Evolutionary conservation across 495 filamentous ascomycete species (phyloP).

Genomic region (Hyaloscypha hepaticicola): DNA sequence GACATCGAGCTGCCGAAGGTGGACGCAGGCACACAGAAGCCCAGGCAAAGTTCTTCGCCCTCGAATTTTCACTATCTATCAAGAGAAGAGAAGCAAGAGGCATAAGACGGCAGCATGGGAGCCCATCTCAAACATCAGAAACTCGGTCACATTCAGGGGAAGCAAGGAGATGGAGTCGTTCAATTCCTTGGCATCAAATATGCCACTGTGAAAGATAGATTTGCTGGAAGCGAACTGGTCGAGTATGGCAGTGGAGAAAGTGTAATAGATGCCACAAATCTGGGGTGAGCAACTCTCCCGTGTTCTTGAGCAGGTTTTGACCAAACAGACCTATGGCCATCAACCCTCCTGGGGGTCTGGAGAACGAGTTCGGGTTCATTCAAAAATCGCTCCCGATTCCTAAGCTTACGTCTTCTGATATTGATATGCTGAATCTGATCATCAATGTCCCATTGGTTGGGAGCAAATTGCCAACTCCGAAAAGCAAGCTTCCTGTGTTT

Average conservation of each 20-base stretch:
- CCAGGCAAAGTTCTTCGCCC: too few species aligned
- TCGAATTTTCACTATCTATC: too few species aligned
- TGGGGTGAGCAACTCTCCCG: background rate
- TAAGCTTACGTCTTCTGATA: background rate
- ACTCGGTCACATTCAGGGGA: conserved; percentile 4
- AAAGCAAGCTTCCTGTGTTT: conserved; percentile 9
- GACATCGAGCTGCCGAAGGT: too few species aligned
- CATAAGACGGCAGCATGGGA: background rate
- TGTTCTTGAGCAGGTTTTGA: background rate
- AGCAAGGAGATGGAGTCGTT: background rate
- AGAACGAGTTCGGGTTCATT: conserved; percentile 18
- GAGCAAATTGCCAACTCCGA: background rate
- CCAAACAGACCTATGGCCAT: conserved; percentile 2
- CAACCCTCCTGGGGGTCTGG: conserved; percentile 1
- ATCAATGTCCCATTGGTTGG: conserved; percentile 2
- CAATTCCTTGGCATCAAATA: conserved; percentile 19
- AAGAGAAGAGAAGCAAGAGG: background rate
- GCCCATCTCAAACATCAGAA: background rate
- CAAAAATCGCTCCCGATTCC: conserved; percentile 10
- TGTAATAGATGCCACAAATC: conserved; percentile 14
- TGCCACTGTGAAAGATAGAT: conserved; percentile 3
- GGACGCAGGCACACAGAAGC: too few species aligned
- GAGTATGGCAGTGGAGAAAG: background rate
- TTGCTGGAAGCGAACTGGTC: conserved; percentile 2
- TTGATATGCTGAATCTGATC: conserved; percentile 14